Conservation (phyloP, 257 asterid species). For the Nicotiana benthamiana region DNA sequence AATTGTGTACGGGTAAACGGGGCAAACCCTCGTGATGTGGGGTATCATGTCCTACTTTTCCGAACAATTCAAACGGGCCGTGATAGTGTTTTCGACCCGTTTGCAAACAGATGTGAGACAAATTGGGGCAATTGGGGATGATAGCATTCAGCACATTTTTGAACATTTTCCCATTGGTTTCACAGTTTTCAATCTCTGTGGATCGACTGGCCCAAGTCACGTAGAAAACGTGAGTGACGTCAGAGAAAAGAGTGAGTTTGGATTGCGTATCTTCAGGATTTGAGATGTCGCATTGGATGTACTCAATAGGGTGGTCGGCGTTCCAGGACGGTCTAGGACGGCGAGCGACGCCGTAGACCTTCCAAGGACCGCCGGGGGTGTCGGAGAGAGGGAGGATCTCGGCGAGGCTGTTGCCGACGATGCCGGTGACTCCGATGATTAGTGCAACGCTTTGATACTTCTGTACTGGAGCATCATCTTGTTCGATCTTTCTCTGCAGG, state of each 20-base stretch:
- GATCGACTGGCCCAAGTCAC: conserved; percentile 21
- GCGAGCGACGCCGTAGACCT: conserved; percentile 32
- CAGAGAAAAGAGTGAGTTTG: conserved; percentile 17
- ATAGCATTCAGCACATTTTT: conserved; percentile 13
- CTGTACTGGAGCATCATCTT: conserved; percentile 4
- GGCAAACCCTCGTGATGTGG: conserved; percentile 28
- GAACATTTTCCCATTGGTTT: conserved; percentile 21
- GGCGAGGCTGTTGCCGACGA: conserved; percentile 30
- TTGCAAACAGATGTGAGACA: conserved; percentile 26
- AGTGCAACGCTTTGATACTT: conserved; percentile 23
- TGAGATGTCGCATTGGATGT: conserved; percentile 29
- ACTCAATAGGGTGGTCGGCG: conserved; percentile 9
- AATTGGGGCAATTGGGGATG: conserved; percentile 21
- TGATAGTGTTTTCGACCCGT: conserved; percentile 29
- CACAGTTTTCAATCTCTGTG: conserved; percentile 21
- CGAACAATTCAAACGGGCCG: conserved; percentile 20
- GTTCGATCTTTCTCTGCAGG: background rate
- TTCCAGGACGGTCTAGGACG: conserved; percentile 26
- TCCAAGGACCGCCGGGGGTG: conserved; percentile 34
- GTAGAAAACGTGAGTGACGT: conserved; percentile 27
- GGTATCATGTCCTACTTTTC: conserved; percentile 18
- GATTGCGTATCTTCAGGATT: conserved; percentile 10
- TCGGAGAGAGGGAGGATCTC: conserved; percentile 24
- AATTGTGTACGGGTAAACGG: conserved; percentile 12
- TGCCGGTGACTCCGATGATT: conserved; percentile 29